These are phyloP conservation scores for Chalaropsis thielavioides DNA, from an alignment of 2,329 filamentous ascomycete species.

Conservation along the genomic window DNA sequence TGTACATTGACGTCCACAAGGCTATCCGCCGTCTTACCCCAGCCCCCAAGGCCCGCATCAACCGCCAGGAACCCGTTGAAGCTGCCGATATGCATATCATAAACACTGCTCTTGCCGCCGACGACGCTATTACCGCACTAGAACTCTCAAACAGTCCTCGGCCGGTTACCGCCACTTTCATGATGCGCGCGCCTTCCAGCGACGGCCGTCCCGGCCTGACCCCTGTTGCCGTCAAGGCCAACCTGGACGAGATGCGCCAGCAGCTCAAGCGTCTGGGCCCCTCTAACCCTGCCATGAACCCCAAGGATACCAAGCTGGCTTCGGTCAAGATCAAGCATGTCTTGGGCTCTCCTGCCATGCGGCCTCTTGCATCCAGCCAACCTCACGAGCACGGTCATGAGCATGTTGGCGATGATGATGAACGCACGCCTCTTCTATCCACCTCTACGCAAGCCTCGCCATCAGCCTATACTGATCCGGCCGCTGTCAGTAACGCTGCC, in stretches of 20 bases:
- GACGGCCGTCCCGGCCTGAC: slow-evolving; percentile 37
- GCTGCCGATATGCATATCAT: slow-evolving; percentile 21
- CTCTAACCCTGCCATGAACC: slow-evolving; percentile 51
- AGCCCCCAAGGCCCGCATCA: slow-evolving; percentile 58
- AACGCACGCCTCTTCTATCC: slow-evolving; percentile 24
- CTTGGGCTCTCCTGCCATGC: slow-evolving; percentile 20
- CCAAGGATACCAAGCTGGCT: slow-evolving; percentile 45
- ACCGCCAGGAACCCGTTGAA: slow-evolving; percentile 24
- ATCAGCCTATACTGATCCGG: neutral
- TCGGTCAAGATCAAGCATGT: slow-evolving; percentile 53
- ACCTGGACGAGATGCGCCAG: slow-evolving; percentile 46
- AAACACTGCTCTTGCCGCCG: neutral
- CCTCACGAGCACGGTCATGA: slow-evolving; percentile 2
- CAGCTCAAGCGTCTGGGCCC: slow-evolving; percentile 52
- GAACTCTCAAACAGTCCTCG: slow-evolving; percentile 12
- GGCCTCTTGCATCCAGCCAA: neutral
- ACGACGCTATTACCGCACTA: neutral
- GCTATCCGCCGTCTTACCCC: slow-evolving; percentile 80
- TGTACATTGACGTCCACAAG: slow-evolving; percentile 96
- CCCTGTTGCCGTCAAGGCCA: slow-evolving; percentile 43
- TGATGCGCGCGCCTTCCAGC: slow-evolving; percentile 41
- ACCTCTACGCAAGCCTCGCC: neutral
- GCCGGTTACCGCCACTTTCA: slow-evolving; percentile 41
- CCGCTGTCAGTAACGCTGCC: slow-evolving; percentile 21
- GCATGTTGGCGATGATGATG: slow-evolving; percentile 19